Evolutionary conservation across 805 yeast species (phyloP).

Genomic region (Nadsonia fulvescens): DNA sequence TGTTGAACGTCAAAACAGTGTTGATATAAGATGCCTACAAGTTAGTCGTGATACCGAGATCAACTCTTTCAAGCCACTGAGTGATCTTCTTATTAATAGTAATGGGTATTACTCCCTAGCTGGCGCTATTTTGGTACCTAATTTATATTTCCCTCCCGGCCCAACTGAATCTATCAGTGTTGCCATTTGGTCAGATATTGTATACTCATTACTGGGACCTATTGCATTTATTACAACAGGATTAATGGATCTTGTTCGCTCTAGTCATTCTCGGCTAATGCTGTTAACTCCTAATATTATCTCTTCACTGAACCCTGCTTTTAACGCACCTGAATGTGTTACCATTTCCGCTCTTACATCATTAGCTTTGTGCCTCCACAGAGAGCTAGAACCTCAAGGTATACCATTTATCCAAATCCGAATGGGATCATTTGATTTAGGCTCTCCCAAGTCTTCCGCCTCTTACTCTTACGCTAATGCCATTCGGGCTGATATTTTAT

Average conservation of each 20-base stretch:
- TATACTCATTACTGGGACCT: constrained; percentile 30
- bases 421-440: constrained; percentile 30
- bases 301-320: constrained; percentile 36
- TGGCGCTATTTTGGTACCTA: constrained; percentile 59
- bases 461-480: constrained; percentile 16
- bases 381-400: constrained; percentile 26
- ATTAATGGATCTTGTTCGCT: constrained; percentile 33
- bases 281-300: constrained; percentile 38
- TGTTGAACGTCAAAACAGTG: constrained; percentile 32
- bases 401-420: constrained; percentile 27
- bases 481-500: constrained; percentile 23
- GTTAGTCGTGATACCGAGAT: constrained; percentile 28
- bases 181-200: constrained; percentile 30
- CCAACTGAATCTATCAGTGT: constrained; percentile 41
- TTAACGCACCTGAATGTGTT: constrained; percentile 44
- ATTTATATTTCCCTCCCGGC: constrained; percentile 46
- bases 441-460: constrained; percentile 16
- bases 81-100: constrained; percentile 30
- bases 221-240: constrained; percentile 37
- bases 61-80: constrained; percentile 31
- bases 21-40: constrained; percentile 51
- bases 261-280: constrained; percentile 31
- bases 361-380: constrained; percentile 22
- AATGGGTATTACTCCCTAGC: constrained; percentile 41
- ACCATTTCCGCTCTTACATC: constrained; percentile 28